Evolutionary conservation across 768 basidiomycete species (phyloP).

Genomic region (Gautieria morchelliformis): DNA sequence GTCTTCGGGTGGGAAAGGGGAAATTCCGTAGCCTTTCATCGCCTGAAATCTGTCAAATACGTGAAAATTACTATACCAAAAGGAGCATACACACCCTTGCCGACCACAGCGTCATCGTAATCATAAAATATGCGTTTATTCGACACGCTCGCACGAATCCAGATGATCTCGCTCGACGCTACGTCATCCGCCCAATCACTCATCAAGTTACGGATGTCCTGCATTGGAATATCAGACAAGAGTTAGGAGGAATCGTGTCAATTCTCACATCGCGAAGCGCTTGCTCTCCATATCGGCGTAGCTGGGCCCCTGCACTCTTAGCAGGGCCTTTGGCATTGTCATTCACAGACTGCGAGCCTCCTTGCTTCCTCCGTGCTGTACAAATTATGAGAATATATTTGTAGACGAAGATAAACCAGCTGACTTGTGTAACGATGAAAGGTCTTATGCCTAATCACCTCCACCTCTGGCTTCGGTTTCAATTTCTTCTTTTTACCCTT

Average conservation of each 20-base stretch:
- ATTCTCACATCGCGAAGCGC: slow-evolving; percentile 75
- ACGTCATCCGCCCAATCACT: slow-evolving; percentile 85
- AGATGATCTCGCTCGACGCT: slow-evolving; percentile 77
- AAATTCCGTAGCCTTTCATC: slow-evolving; percentile 83
- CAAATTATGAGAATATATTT: background rate
- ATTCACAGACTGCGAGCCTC: slow-evolving; percentile 86
- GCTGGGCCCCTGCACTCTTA: slow-evolving; percentile 85
- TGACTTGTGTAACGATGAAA: slow-evolving; percentile 97
- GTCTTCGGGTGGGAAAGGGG: slow-evolving; percentile 93
- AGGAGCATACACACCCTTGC: slow-evolving; percentile 36
- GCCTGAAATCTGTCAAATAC: slow-evolving; percentile 16
- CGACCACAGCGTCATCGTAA: slow-evolving; percentile 70
- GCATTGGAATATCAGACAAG: background rate
- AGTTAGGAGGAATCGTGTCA: background rate
- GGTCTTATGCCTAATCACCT: slow-evolving; percentile 84
- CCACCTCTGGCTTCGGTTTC: slow-evolving; percentile 65
- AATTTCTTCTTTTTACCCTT: slow-evolving; percentile 41
- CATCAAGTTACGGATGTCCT: slow-evolving; percentile 86
- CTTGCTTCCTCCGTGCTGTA: slow-evolving; percentile 91
- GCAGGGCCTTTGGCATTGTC: slow-evolving; percentile 91
- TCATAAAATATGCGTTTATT: slow-evolving; percentile 87
- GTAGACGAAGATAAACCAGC: slow-evolving; percentile 20
- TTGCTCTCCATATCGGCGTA: slow-evolving; percentile 93
- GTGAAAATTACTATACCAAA: background rate
- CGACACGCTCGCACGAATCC: slow-evolving; percentile 80